Base-by-base conservation (phyloP, 2,329 filamentous ascomycete genomes). In the Ophiostoma quercus region DNA sequence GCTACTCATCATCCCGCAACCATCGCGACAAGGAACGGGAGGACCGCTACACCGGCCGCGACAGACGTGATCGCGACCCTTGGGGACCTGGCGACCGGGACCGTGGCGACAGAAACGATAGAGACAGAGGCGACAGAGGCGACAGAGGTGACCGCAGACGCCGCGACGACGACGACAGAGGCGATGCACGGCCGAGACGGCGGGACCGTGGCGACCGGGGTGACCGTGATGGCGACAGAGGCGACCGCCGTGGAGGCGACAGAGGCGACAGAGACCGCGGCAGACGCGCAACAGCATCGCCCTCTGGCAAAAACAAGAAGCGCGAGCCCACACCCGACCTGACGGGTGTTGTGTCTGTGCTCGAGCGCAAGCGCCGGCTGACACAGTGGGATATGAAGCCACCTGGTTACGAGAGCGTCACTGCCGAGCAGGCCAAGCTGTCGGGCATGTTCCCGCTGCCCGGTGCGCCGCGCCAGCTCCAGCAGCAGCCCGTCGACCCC, bases 371-470 rank as follows among this genome's bases (percentile, higher is more conserved):
- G 84, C 90, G 96, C 75, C 90, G 95, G 71, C 83, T 99, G 84
- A 98, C 94, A 47, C 96, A 99, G 80, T 99, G 95, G 95, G 96
- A 99, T 79, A 97, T 99, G 79, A 99, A 99, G 82, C 95, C 95
- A 6, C 92, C 93, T 19, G 94, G 95, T 63, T 99, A 99, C 77
- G 96, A 99, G 77, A 96, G 95, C 79, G 94, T 99, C 74, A 97
- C 95, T 2, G 93, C 95, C 29, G 96, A 99, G 80, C 96, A 99
- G 79, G 96, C 95, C 67, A 99, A 99, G 83, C 85, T 99, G 63
- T 99, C 96, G 74, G 90, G 94, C 82, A 97, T 99, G 95, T 99
- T 99, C 83, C 94, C 96, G 72, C 87, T 99, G 65, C 95, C 95
- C 3, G 95, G 95, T 74, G 95, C 95, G 72, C 95, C 95, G 69